Evolutionary conservation across 2,329 filamentous ascomycete species (phyloP).

Genomic region (Monosporascus sp.): DNA sequence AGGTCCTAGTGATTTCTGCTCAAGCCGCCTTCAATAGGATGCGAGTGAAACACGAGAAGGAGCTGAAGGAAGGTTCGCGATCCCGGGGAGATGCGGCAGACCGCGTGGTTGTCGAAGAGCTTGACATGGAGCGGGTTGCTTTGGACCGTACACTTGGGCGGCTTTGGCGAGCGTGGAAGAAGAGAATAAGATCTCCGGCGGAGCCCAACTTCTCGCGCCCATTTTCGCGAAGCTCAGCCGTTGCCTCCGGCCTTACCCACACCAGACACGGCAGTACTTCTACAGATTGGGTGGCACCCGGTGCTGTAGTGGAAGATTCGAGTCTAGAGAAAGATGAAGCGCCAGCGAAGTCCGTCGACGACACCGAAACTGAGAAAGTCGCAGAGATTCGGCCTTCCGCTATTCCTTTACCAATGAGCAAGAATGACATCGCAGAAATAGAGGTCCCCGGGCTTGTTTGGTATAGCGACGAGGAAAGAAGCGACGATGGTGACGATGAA

Average conservation of each 20-base stretch:
- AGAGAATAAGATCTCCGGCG: slow-evolving; percentile 61
- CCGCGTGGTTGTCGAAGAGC: slow-evolving; percentile 77
- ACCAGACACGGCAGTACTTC: slow-evolving; percentile 33
- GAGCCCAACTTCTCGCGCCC: slow-evolving; percentile 43
- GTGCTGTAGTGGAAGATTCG: slow-evolving; percentile 23
- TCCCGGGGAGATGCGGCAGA: slow-evolving; percentile 49
- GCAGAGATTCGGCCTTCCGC: slow-evolving; percentile 43
- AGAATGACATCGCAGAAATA: slow-evolving; percentile 72
- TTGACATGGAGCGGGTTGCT: slow-evolving; percentile 89
- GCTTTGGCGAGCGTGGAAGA: slow-evolving; percentile 94
- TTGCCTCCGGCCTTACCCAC: slow-evolving; percentile 26
- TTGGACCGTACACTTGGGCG: slow-evolving; percentile 83
- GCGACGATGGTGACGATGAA: slow-evolving; percentile 33
- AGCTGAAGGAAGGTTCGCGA: slow-evolving; percentile 47
- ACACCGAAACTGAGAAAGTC: neutral
- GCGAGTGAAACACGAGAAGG: slow-evolving; percentile 53
- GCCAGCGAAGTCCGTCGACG: neutral
- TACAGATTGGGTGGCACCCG: slow-evolving; percentile 34
- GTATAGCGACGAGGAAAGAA: slow-evolving; percentile 58
- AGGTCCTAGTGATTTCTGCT: slow-evolving; percentile 79
- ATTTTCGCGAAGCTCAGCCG: slow-evolving; percentile 43
- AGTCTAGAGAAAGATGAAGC: slow-evolving; percentile 19
- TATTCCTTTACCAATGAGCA: slow-evolving; percentile 63
- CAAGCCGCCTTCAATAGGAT: slow-evolving; percentile 74
- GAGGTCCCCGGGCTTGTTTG: slow-evolving; percentile 66